Base-by-base conservation (phyloP, 192 early-diverging fungal species). In the Rhizoclosmatium sp. region DNA sequence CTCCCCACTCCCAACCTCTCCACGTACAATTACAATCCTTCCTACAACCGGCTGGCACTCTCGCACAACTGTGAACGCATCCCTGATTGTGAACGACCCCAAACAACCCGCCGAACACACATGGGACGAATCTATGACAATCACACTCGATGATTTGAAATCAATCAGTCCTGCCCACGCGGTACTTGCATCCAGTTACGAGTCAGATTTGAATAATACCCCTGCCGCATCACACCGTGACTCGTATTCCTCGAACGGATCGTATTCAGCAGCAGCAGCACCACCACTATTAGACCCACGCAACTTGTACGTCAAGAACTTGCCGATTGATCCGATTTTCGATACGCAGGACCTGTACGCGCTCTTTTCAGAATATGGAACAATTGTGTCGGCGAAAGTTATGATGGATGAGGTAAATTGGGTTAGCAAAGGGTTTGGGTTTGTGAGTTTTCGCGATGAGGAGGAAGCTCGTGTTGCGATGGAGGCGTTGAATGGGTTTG, bases 291-390 rank as follows among this genome's bases (percentile, higher is more conserved):
- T 88, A 4, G 87, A 88, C 68, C 68, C 54, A 23, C 81, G 78
- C 45, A 88, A 88, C 76, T 76, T 88, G 56, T 88, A 86, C 82
- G 71, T 88, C 78, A 88, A 88, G 76, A 87, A 88, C 74, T 80
- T 88, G 21, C 73, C 73, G 9, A 75, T 75, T n/a, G 83, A 83
- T 19, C 81, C 83, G 3, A 80, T 75, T 60, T 62, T 88, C 66
- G 80, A 81, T 73, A 85, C 85, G 48, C 61, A 80, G 31, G 87
- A 86, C 58, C 80, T 88, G 2, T 86, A 83, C 71, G 71, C 82
- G 47, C 61, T 86, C 48, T 88, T 88, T 73, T 73, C 81, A 42
- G 14, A 21, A 40, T 88, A 80, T 69, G 87, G 87, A 45, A 77
- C 78, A 12, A 85, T 88, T 62, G 67, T 83, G 9, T 83, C 81